Percentiles rank a stretch among this genome's conserved stretches.
Evolutionary conservation across 257 asterid genomes (phyloP).

Genomic region (Solanum bulbocastanum): DNA sequence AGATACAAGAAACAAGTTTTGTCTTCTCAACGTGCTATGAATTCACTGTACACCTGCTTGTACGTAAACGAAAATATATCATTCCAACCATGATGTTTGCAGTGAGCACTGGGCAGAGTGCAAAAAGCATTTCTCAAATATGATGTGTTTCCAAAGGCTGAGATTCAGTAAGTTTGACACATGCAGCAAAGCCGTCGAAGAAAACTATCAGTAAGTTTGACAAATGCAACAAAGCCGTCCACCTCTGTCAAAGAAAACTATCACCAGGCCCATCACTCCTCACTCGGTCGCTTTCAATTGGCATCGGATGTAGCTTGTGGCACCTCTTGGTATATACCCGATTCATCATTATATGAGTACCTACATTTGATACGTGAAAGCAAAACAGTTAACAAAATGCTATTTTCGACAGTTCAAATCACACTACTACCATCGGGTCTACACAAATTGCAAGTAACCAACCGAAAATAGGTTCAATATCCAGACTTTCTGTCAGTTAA

Average conservation of each 20-base stretch:
- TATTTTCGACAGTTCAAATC: not conserved
- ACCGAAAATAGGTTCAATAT: not conserved
- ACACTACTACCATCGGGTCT: not conserved
- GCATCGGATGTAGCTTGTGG: slow-evolving; percentile 19
- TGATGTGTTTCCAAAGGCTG: not conserved
- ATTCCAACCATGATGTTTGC: not conserved
- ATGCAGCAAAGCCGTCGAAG: not conserved
- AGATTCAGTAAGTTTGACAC: not conserved
- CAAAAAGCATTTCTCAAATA: not conserved
- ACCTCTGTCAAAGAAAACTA: not conserved
- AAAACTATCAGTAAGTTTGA: not conserved
- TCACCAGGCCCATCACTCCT: not conserved
- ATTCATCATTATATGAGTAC: slow-evolving; percentile 63
- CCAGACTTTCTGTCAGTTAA: not conserved
- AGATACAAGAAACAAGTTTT: not conserved
- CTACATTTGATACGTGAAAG: slow-evolving; percentile 14
- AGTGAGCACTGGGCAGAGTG: not conserved
- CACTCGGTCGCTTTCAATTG: slow-evolving; percentile 15
- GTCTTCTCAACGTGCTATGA: not conserved
- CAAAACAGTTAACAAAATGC: not conserved
- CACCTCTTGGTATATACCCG: slow-evolving; percentile 62
- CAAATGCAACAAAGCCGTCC: not conserved
- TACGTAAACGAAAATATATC: not conserved
- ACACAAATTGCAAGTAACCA: not conserved
- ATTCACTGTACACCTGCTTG: not conserved